These are phyloP conservation scores for Leonotis leonurus DNA, from an alignment of 257 asterid species.

Conservation along the genomic window DNA sequence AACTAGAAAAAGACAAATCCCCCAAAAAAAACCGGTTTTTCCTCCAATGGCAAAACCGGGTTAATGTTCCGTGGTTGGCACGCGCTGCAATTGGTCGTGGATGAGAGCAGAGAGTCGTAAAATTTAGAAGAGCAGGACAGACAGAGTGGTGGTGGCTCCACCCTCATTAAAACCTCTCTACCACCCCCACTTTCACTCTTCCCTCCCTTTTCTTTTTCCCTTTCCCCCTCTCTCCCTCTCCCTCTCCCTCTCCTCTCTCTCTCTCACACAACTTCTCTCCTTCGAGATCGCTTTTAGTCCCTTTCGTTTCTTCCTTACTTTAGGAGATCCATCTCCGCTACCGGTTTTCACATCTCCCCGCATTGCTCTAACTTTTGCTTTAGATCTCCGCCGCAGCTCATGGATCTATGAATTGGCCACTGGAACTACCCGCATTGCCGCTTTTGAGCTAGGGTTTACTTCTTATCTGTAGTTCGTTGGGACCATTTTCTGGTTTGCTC, in stretches of 20 bases:
- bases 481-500: not conserved
- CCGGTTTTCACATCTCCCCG: constrained; percentile 1
- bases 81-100: constrained; percentile 20
- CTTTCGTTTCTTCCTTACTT: constrained; percentile 4
- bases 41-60: not conserved
- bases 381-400: constrained; percentile 31
- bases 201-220: constrained; percentile 10
- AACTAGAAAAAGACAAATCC: not conserved
- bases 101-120: constrained; percentile 12
- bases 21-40: not conserved
- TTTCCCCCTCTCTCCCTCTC: constrained; percentile 17
- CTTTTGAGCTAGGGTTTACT: constrained; percentile 34
- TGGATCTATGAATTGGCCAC: constrained; percentile 36
- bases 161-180: constrained; percentile 35
- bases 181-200: constrained; percentile 21
- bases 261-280: constrained; percentile 17
- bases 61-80: not conserved
- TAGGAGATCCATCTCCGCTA: constrained; percentile 25
- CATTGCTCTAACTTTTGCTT: not conserved
- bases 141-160: constrained; percentile 38
- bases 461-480: not conserved
- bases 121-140: constrained; percentile 19
- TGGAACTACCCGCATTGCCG: constrained; percentile 43
- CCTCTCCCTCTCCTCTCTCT: constrained; percentile 7
- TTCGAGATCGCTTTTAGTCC: constrained; percentile 17